These are phyloP conservation scores for Phytophthora sp. DNA, from an alignment of 352 stramenopile genomes.

Conservation along the genomic window DNA sequence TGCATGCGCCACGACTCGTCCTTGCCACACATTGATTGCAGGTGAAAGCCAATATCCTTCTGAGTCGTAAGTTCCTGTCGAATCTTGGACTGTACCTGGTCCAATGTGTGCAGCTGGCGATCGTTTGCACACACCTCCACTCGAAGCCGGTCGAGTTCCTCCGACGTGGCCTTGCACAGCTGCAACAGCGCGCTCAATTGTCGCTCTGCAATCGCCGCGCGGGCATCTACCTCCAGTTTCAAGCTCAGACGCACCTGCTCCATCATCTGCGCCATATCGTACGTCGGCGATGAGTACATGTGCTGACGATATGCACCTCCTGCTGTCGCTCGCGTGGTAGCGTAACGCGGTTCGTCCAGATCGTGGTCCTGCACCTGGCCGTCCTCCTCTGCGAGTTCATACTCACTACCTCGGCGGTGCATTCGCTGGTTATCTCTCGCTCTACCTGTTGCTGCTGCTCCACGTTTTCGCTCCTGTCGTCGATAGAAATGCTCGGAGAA, in stretches of 20 bases:
- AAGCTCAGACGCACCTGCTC: slow-evolving; percentile 83
- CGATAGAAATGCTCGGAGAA: slow-evolving; percentile 65
- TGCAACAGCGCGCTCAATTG: slow-evolving; percentile 79
- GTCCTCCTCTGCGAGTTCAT: slow-evolving; percentile 20
- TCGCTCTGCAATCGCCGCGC: slow-evolving; percentile 74
- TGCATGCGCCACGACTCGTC: slow-evolving; percentile 88
- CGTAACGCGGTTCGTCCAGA: slow-evolving; percentile 7
- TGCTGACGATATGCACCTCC: slow-evolving; percentile 33
- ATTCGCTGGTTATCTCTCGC: slow-evolving; percentile 43
- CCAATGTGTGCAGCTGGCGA: slow-evolving; percentile 75
- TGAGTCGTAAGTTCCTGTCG: slow-evolving; percentile 81
- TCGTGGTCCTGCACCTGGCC: slow-evolving; percentile 30
- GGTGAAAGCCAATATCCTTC: slow-evolving; percentile 81
- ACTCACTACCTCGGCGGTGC: slow-evolving; percentile 26
- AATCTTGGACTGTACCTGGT: slow-evolving; percentile 80
- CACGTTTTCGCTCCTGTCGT: slow-evolving; percentile 52
- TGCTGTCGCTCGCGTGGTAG: slow-evolving; percentile 3
- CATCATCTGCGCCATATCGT: slow-evolving; percentile 87
- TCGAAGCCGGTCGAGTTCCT: slow-evolving; percentile 74
- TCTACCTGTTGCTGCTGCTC: slow-evolving; percentile 10
- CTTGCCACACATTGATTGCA: slow-evolving; percentile 86
- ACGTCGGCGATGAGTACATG: slow-evolving; percentile 73
- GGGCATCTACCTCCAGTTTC: slow-evolving; percentile 83
- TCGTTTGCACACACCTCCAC: slow-evolving; percentile 76
- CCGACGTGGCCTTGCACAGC: slow-evolving; percentile 74